These are phyloP conservation scores for Penicillium lagena DNA, from an alignment of 495 filamentous ascomycete genomes.

Conservation along the genomic window DNA sequence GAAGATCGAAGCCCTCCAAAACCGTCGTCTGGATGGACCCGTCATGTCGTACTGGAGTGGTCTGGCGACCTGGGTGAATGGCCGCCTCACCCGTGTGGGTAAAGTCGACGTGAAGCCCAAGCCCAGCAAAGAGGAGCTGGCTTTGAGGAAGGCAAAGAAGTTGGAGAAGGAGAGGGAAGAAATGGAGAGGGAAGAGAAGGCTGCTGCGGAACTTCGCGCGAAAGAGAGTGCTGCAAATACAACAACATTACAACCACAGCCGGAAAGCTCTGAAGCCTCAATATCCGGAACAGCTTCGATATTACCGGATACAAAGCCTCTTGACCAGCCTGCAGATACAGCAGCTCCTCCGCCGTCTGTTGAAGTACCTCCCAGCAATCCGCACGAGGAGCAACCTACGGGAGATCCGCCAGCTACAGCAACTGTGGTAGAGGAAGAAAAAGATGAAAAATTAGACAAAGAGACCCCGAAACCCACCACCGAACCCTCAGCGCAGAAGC, in stretches of 20 bases:
- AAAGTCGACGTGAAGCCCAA: conserved; percentile 55
- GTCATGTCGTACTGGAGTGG: conserved; percentile 94
- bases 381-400: background rate
- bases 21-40: conserved; percentile 78
- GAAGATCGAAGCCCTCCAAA: conserved; percentile 78
- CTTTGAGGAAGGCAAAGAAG: conserved; percentile 16
- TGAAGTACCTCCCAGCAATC: too few relatives aligned
- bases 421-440: background rate
- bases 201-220: conserved; percentile 15
- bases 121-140: conserved; percentile 29
- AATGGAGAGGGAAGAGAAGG: conserved; percentile 26
- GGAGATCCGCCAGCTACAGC: background rate
- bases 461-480: background rate
- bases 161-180: conserved; percentile 31
- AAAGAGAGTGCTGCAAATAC: conserved; percentile 7
- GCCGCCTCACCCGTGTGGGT: conserved; percentile 67
- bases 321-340: too few relatives aligned
- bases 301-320: too few relatives aligned
- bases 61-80: conserved; percentile 67
- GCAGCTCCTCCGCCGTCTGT: too few relatives aligned
- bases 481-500: background rate
- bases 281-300: too few relatives aligned
- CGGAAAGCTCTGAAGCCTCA: too few relatives aligned
- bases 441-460: background rate
- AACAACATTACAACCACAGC: too few relatives aligned